Base-by-base conservation (phyloP, 2,329 filamentous ascomycete genomes). In the Corinectria fuckeliana region DNA sequence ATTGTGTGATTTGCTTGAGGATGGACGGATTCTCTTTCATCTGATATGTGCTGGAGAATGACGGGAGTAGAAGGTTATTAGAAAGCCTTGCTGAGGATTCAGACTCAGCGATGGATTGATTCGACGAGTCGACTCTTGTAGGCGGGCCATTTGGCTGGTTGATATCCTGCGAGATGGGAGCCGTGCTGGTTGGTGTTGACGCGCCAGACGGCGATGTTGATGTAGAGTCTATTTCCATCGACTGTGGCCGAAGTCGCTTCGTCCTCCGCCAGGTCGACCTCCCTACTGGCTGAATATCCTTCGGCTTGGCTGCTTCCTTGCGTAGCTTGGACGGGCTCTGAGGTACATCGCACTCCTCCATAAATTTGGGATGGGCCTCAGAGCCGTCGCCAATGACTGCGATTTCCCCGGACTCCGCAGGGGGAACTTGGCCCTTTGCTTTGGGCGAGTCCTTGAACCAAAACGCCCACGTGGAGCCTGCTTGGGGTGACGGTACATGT, bases 391-490 rank as follows among this genome's bases (percentile, higher is more conserved):
- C 79, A 62, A 85, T 80, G 50, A 89, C 80, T 4, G 86, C 87
- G 44, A 89, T 76, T 68, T 83, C 79, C 21, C 80, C 86, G 64
- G 73, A 70, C 68, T 81, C 84, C 32, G 70, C 77, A 2, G 61
- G 56, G 2, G 70, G 30, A 10, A 70, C 54, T 48, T 76, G 77
- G 1, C 68, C 71, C 3, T 68, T 68, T 9, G 74, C 65, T 38
- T 75, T 78, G 7, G 77, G 72, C 2, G 80, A 75, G 64, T 89
- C 87, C 44, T 82, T 85, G 13, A 88, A 92, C 91, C 91, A 94
- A 65, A 94, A 93, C 0, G 89, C 91, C 91, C 91, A 94, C 0
- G 88, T 91, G 0, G 90, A 90, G 11, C 85, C 85, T 16, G 81
- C 78, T 14, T 82, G 78, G 5, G 81, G 81, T n/a, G 75, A 69